These are phyloP conservation scores for grape (Vitis vinifera) DNA, from an alignment of 164 flowering plant species.

Conservation along the genomic window ASM3070453v1 NC_081817.1:26677501-26678000, in stretches of 20 bases:
- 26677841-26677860: constrained; percentile 30
- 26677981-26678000: constrained; percentile 68
- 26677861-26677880: constrained; percentile 66
- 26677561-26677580: constrained; percentile 23
- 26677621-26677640: constrained; percentile 18
- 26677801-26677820: constrained; percentile 51
- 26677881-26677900: constrained; percentile 68
- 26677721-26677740: constrained; percentile 17
- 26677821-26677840: constrained; percentile 29
- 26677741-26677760: constrained; percentile 15
- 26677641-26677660: constrained; percentile 17
- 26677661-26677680: constrained; percentile 12
- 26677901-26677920: constrained; percentile 60
- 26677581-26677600: constrained; percentile 23
- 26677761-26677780: constrained; percentile 16
- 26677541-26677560: constrained; percentile 24
- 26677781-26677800: constrained; percentile 31
- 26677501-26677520: constrained; percentile 14
- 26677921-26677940: constrained; percentile 77
- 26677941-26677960: constrained; percentile 82
- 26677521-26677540: constrained; percentile 48
- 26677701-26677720: constrained; percentile 2
- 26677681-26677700: constrained; percentile 1
- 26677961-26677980: constrained; percentile 80
- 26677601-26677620: constrained; percentile 21